A percentile compares a stretch with the other conserved stretches of the same genome.
Conservation (phyloP, 2,329 filamentous ascomycete genomes). For the Epichloe coenophiala region DNA sequence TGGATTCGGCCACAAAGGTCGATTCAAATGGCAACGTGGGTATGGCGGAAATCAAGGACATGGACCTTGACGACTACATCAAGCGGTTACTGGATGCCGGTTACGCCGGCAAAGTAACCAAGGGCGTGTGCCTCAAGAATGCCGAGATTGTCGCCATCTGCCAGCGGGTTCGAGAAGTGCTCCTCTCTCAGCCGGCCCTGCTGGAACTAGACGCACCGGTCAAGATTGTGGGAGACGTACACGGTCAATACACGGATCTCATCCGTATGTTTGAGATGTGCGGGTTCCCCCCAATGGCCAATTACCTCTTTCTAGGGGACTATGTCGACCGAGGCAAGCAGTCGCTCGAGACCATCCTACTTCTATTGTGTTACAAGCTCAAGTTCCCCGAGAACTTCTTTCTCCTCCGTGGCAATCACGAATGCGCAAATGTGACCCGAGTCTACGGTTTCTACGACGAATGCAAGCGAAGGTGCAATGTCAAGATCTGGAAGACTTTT, state of each 20-base stretch:
- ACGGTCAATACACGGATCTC: slow-evolving; percentile 91
- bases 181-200: slow-evolving; percentile 82
- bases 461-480: slow-evolving; percentile 89
- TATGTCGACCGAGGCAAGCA: slow-evolving; percentile 97
- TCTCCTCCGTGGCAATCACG: slow-evolving; percentile 84
- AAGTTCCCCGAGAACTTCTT: slow-evolving; percentile 98
- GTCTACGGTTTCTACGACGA: slow-evolving; percentile 98
- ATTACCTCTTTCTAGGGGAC: slow-evolving; percentile 89
- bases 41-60: slow-evolving; percentile 81
- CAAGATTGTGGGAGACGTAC: slow-evolving; percentile 94
- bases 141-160: slow-evolving; percentile 94
- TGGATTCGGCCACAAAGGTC: slow-evolving; percentile 24
- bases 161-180: slow-evolving; percentile 72
- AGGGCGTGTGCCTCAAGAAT: slow-evolving; percentile 93
- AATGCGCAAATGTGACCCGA: slow-evolving; percentile 89
- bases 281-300: slow-evolving; percentile 74
- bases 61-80: slow-evolving; percentile 95
- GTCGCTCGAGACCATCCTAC: slow-evolving; percentile 83
- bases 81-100: slow-evolving; percentile 85
- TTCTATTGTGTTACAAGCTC: slow-evolving; percentile 91
- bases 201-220: slow-evolving; percentile 88
- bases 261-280: slow-evolving; percentile 99
- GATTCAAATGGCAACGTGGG: slow-evolving; percentile 49
- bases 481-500: slow-evolving; percentile 97
- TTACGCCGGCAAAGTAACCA: slow-evolving; percentile 93